Base-by-base conservation (phyloP, 331 rosid species). In the Spiraea crenata region DNA sequence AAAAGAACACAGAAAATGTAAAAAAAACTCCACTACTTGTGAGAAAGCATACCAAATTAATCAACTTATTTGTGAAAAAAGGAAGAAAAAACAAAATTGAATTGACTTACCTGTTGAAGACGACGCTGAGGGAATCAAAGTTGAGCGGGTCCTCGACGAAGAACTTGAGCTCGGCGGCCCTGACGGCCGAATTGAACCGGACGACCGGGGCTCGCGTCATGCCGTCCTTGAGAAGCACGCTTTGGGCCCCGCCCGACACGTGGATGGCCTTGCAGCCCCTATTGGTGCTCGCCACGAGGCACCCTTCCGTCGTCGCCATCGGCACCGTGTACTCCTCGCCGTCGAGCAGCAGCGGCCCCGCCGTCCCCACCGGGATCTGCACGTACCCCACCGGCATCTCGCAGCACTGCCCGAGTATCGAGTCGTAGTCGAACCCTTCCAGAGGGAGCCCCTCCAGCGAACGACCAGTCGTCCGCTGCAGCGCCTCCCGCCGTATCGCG, bases 241-340 rank as follows among this genome's bases (percentile, higher is more conserved):
- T 70, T 44, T 77, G 13, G 34, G 96, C 90, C 7, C 92, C 96
- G 3, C 90, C 96, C 9, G 89, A 89, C 49, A 68, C 58, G 46
- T 74, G 56, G 58, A 89, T 87, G 47, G 92, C 96, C 74, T 89
- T 89, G 65, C 86, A 89, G 1, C 96, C 96, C 47, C 92, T 78
- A 72, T 89, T 89, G 4, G 96, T 74, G 74, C 96, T 85, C 3
- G 96, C 96, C 4, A 89, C 82, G 59, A 89, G 48, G 47, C 86
- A 80, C 1, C 96, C 96, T 49, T 89, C 96, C 0, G 96, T 89
- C 20, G 96, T 89, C 31, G 92, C 96, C 96, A 89, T 85, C 0
- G 96, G 96, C 3, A 89, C 83, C 1, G 85, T 77, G 73, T 64
- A 82, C 76, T 87, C 96, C 10, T 48, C 73, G 2, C 86, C 92